Evolutionary conservation across 371 early-diverging fungal genomes (phyloP), one percentile per base, ranked within the genome.

Genomic region (Apophysomyces elegans): DNA sequence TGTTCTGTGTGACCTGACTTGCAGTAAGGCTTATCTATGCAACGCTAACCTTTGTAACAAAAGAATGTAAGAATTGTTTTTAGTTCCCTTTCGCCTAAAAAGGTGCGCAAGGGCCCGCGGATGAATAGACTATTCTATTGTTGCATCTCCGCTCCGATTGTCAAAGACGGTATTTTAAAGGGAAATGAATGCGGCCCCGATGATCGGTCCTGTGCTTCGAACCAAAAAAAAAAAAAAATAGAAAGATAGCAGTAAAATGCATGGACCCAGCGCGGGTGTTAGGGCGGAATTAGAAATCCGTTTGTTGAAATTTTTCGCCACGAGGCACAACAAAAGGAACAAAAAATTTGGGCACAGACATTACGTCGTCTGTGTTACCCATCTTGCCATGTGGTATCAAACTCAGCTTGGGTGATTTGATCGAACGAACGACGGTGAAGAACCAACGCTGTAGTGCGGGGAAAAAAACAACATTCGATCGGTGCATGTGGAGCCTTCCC

Each of bases 231-330:
- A 26, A 50, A 8, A 50, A 47, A 41, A 50, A 50, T 50, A 50
- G 54, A 26, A 26, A 26, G 32, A 26, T 26, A 26, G 32, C 2
- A 26, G 32, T 26, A 26, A 26, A 26, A 50, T 50, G 54, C 54
- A 50, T 50, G 54, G 54, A 50, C 54, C 54, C 54, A 50, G 54
- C 54, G 54, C 54, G 54, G 54, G 54, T 21, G 54, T 50, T 26
- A 2, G 32, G 54, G 16, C 54, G 54, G 54, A 21, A 26, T 50
- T 21, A 18, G n/a, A 50, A 50, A 26, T 50, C 54, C 21, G 54
- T 50, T 26, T 26, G 54, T 26, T n/a, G 54, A n/a, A n/a, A 26
- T 50, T 7, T 50, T 43, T 45, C 21, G 54, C 54, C 54, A 50
- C 54, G 54, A 50, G 54, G 54, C n/a, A 45, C 46, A 45, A 45